Evolutionary conservation across 192 early-diverging fungal genomes (phyloP).

Genomic region (Umbelopsis sp.): DNA sequence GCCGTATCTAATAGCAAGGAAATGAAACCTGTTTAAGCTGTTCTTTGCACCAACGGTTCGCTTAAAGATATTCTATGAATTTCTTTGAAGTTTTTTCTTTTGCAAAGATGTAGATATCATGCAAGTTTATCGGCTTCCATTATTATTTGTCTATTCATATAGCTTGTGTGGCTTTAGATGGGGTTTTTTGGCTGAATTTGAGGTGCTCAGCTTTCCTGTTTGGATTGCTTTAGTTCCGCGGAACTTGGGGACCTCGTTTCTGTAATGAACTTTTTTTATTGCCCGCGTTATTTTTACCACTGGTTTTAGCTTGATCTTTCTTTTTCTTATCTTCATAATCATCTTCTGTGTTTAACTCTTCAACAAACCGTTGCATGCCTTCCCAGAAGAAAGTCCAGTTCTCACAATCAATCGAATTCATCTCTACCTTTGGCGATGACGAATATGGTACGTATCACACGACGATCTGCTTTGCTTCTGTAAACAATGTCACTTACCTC

Average conservation of each 20-base stretch:
- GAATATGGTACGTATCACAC: constrained; percentile 22
- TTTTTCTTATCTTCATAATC: constrained; percentile 1
- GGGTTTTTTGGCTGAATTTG: background rate
- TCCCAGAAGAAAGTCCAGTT: constrained; percentile 28
- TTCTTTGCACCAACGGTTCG: too few species aligned
- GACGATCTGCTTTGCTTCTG: background rate
- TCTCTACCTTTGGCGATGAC: constrained; percentile 28
- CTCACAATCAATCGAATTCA: constrained; percentile 22
- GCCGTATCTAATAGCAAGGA: too few species aligned
- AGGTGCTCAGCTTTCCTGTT: background rate
- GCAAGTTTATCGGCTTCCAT: too few species aligned
- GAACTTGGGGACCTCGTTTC: constrained; percentile 18
- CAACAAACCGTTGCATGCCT: constrained; percentile 6
- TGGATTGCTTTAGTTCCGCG: constrained; percentile 12
- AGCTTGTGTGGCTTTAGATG: background rate
- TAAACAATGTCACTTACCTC: background rate
- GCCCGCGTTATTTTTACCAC: constrained; percentile 18
- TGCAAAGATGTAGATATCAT: too few species aligned
- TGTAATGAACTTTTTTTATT: constrained; percentile 13
- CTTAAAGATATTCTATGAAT: too few species aligned
- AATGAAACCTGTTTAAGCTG: too few species aligned
- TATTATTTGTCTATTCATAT: background rate
- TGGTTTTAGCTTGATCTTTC: background rate
- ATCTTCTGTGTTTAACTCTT: background rate
- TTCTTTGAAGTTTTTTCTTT: too few species aligned